Evolutionary conservation across 2,329 filamentous ascomycete genomes (phyloP).

Genomic region (Lojkania enalia): DNA sequence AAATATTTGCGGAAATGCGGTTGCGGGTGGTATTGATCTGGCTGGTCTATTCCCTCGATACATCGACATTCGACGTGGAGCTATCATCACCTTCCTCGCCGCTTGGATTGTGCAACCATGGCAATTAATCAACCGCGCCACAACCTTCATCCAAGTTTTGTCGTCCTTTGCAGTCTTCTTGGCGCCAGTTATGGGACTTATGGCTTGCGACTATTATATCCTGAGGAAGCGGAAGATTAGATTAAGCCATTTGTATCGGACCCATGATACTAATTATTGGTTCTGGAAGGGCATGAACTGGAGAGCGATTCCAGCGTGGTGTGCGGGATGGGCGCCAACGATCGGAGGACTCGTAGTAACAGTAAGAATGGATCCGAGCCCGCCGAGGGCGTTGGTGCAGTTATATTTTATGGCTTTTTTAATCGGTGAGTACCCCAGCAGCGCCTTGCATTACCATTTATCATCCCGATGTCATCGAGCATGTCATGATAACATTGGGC

Average conservation of each 20-base stretch:
- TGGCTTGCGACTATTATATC: conserved; percentile 45
- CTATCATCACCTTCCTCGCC: conserved; percentile 41
- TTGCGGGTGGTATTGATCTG: conserved; percentile 43
- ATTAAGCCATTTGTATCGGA: conserved; percentile 44
- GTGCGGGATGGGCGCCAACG: conserved; percentile 50
- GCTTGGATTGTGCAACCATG: conserved; percentile 44
- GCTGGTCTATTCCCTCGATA: conserved; percentile 40
- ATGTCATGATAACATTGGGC: not conserved
- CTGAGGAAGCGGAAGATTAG: conserved; percentile 40
- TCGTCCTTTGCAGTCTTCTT: conserved; percentile 50
- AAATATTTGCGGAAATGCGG: conserved; percentile 42
- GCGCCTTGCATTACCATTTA: too few species aligned
- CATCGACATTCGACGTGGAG: conserved; percentile 40
- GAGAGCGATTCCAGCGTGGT: conserved; percentile 49
- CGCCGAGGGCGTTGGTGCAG: conserved; percentile 46
- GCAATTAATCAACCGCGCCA: conserved; percentile 43
- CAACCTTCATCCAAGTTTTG: conserved; percentile 44
- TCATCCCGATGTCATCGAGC: too few species aligned
- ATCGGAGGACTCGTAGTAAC: conserved; percentile 48
- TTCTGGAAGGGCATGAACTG: conserved; percentile 51
- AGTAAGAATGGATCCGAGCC: conserved; percentile 35
- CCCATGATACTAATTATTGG: conserved; percentile 46
- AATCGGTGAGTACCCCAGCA: conserved; percentile 36
- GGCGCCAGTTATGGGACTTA: conserved; percentile 46
- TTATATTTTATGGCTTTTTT: conserved; percentile 55